Evolutionary conservation across 78 protist genomes (phyloP).

Genomic region (Planoprotostelium fungivorum): DNA sequence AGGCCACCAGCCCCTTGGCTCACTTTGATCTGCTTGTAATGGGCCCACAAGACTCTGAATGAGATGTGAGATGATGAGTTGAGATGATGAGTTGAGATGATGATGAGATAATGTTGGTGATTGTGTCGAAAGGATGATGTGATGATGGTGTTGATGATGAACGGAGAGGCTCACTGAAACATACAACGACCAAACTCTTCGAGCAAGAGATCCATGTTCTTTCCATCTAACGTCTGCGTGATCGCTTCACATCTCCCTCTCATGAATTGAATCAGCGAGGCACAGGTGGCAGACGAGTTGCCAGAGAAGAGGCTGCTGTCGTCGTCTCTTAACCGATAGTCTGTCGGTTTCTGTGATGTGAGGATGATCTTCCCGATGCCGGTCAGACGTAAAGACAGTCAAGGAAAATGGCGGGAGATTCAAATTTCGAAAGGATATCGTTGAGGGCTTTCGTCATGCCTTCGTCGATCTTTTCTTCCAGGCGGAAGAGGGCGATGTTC

Average conservation of each 20-base stretch:
- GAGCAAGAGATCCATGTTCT: too few relatives aligned
- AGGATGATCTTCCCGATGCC: not conserved
- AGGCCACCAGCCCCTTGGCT: not conserved
- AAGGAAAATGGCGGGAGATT: not conserved
- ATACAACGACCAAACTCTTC: not conserved
- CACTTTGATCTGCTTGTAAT: not conserved
- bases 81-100: too few relatives aligned
- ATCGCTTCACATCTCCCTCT: not conserved
- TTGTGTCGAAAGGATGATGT: too few relatives aligned
- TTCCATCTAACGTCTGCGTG: not conserved
- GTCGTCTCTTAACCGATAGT: not conserved
- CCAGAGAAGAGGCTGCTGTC: not conserved
- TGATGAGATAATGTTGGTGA: too few relatives aligned
- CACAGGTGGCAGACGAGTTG: not conserved
- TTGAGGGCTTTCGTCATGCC: not conserved
- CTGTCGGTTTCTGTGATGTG: not conserved
- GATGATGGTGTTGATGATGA: too few relatives aligned
- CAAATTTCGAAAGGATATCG: not conserved
- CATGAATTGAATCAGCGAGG: not conserved
- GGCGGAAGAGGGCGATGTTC: not conserved
- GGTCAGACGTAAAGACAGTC: not conserved
- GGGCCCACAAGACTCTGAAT: not conserved
- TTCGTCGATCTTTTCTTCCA: not conserved
- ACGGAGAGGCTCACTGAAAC: not conserved
- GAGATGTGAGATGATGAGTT: too few relatives aligned